Evolutionary conservation across 331 rosid genomes (phyloP).

Genomic region (Phaseolus coccineus): DNA sequence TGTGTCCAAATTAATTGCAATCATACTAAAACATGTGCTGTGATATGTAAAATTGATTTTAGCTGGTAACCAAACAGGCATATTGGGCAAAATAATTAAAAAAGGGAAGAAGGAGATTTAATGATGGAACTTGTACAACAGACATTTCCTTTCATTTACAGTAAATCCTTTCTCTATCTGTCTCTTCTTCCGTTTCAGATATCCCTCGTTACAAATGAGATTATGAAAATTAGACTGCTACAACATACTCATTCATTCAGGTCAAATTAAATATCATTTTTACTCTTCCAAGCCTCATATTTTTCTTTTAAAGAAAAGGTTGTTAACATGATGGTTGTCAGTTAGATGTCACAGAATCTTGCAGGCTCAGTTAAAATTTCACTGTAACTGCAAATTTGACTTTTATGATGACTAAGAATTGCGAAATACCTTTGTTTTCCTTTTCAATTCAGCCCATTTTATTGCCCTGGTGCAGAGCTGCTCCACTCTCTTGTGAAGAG

Average conservation of each 20-base stretch:
- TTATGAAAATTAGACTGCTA: background rate
- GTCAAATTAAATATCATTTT: background rate
- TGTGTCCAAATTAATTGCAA: background rate
- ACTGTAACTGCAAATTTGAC: slow-evolving; percentile 6
- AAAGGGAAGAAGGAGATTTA: background rate
- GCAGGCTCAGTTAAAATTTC: background rate
- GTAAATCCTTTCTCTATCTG: background rate
- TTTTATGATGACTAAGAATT: slow-evolving; percentile 16
- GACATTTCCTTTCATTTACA: background rate
- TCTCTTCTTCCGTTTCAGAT: background rate
- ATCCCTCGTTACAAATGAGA: background rate
- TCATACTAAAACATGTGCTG: background rate
- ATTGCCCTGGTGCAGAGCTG: slow-evolving; percentile 95
- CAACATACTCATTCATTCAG: background rate
- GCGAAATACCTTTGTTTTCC: slow-evolving; percentile 79
- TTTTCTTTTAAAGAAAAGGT: background rate
- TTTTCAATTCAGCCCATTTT: slow-evolving; percentile 87
- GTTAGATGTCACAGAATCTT: background rate
- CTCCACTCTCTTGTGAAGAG: slow-evolving; percentile 96
- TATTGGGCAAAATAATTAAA: background rate
- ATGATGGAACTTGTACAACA: background rate
- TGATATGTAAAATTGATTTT: background rate
- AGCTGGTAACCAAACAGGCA: background rate
- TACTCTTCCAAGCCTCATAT: background rate
- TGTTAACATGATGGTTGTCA: background rate